phyloP scores from a whole-genome alignment of 768 basidiomycete genomes.

The Lactarius vividus region DNA sequence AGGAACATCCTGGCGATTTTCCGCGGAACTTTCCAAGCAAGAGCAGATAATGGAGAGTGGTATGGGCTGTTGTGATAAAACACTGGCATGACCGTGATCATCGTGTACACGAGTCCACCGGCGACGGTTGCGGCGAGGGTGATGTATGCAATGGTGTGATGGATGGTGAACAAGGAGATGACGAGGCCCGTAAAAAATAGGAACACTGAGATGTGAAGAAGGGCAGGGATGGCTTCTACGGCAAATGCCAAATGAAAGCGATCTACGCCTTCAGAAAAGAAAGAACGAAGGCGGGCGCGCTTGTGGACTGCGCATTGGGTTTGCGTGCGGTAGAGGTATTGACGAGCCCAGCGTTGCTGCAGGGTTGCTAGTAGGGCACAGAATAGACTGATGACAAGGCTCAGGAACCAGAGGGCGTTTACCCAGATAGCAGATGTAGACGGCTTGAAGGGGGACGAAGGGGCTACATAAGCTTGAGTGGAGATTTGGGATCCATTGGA shows the following conservation, averaged over 20 bases:
- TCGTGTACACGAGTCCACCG: neutral
- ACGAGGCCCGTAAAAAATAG: constrained; percentile 20
- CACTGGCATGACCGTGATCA: constrained; percentile 15
- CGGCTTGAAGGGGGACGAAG: neutral
- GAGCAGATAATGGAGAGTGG: constrained; percentile 8
- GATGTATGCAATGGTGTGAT: constrained; percentile 12
- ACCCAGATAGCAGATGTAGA: constrained; percentile 12
- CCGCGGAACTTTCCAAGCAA: constrained; percentile 3
- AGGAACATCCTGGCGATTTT: neutral
- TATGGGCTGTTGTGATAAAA: constrained; percentile 12
- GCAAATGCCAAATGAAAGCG: constrained; percentile 8
- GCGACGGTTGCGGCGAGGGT: neutral
- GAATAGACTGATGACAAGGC: constrained; percentile 14
- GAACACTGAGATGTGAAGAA: constrained; percentile 21
- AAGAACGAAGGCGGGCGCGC: constrained; percentile 16
- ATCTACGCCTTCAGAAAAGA: neutral
- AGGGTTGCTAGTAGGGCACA: constrained; percentile 20
- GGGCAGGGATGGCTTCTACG: constrained; percentile 14
- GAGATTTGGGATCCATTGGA: constrained; percentile 2
- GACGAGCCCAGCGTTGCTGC: constrained; percentile 19
- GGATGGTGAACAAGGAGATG: constrained; percentile 17
- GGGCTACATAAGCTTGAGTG: neutral
- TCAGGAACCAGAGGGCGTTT: constrained; percentile 19
- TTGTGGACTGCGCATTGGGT: constrained; percentile 11
- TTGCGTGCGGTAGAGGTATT: constrained; percentile 5